Evolutionary conservation across 768 basidiomycete species (phyloP), one percentile per base, ranked within the genome.

Genomic region (Cystofilobasidium ferigula): DNA sequence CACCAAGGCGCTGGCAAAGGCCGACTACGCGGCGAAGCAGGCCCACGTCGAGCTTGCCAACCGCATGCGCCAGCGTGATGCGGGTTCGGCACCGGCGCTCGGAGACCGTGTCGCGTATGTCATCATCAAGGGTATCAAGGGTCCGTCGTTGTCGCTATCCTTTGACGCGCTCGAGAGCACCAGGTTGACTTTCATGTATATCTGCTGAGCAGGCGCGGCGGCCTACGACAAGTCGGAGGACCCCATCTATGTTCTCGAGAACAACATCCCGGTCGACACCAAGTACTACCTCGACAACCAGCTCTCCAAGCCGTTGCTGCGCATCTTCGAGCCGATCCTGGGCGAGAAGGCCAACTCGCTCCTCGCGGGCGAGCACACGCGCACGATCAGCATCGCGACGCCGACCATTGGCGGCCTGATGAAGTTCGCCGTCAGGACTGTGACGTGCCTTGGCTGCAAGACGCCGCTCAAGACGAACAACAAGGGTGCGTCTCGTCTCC

Each of bases 81-180:
- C 94, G 61, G 89, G 92, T 68, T 99, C 95, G 71, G 95, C 95
- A 3, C 95, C 95, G 28, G 85, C 89, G n/a, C 78, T 98, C 24
- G 95, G 95, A 66, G 95, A 99, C 74, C 94, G 95, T 77, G 95
- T 98, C 1, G 94, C 95, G 7, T 99, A 98, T 79, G 94, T 98
- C 48, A 97, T 99, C 73, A 83, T 98, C 75, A 98, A 99, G 76
- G 90, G 89, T 6, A 86, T 88, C 68, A 97, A 94, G 80, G 90
- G 88, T 87, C 66, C 18, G 73, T 65, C 36, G 28, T 43, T 16
- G 30, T 18, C 8, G n/a, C 42, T 48, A 5, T 32, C 28, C 8
- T 47, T 30, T 35, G 43, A 6, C 26, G 22, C 24, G n/a, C n/a
- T n/a, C 26, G 14, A 4, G 26, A 20, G 32, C 30, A 42, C 36